Evolutionary conservation across 2,329 filamentous ascomycete species (phyloP), one percentile per base, ranked within the genome.

Genomic region (Hypoxylon sp.): DNA sequence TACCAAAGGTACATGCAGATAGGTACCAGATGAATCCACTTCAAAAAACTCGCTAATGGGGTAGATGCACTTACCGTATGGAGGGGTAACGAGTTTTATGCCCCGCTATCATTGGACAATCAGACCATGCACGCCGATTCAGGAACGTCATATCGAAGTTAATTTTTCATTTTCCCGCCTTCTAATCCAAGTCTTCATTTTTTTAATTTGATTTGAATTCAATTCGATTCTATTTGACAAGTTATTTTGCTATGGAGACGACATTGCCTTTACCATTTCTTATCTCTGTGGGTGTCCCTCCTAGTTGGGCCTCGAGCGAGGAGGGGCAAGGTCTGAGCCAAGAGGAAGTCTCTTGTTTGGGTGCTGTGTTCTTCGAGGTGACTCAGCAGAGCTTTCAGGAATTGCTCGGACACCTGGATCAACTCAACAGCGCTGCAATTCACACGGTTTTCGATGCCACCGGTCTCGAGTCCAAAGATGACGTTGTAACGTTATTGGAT

Each of bases 401-500:
- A 57, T 69, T 80, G 27, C 67, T 73, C 29, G 67, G 69, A 20
- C 79, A 83, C 54, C 70, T 86, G 42, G 69, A 71, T 20, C 74
- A 74, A 50, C 29, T 51, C 13, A 75, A 80, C 63, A 77, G 73
- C 55, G 71, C 76, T 48, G 76, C 79, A 23, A 79, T 81, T 58
- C 76, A 80, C 60, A 82, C 89, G 59, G 91, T 89, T 69, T 82
- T 96, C 60, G 90, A 96, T 64, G 91, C 86, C 40, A 87, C 89
- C 3, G 74, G 75, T 15, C 78, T 97, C 27, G 71, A 81, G 21
- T 84, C 85, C 7, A 76, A 78, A 46, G 87, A 91, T 60, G 88
- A 95, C 58, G 78, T 97, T 25, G 75, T 93, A 44, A 82, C 88
- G 35, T 79, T 97, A 25, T 83, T 99, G 47, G 90, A 99, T 69